Evolutionary conservation across 768 basidiomycete genomes (phyloP), one percentile per base, ranked within the genome.

Genomic region (Auricularia sp.): DNA sequence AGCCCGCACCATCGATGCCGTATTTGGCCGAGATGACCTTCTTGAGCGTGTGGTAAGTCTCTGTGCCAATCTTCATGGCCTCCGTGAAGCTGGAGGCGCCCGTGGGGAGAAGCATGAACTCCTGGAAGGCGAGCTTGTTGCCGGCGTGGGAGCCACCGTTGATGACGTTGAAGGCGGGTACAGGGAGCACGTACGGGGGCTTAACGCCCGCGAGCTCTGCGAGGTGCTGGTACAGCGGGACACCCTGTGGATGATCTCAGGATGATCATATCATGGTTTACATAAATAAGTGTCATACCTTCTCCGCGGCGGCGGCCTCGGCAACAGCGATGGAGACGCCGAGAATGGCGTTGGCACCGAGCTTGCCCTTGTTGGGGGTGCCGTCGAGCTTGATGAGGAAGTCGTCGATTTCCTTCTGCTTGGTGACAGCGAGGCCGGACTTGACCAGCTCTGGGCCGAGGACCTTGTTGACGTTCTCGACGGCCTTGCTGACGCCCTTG

Each of bases 131-230:
- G 68, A 99, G 90, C 79, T 96, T 95, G 85, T 99, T 99, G 62
- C 97, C 97, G 66, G 97, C 97, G 76, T 99, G 97, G 68, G 96
- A 98, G 69, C 97, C 97, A 77, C 97, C 97, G 79, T 99, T 99
- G 83, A 99, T 99, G 72, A 99, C 97, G 77, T 99, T 99, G 85
- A 99, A 94, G 66, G 92, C 87, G 61, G 97, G 97, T 74, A 79
- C 80, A 67, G 97, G 97, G 72, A 98, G 88, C 67, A 93, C 83
- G 77, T 88, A 98, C 56, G 97, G 96, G 63, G 92, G 82, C 79
- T 95, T 93, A 78, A 96, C 85, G 70, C 96, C 96, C 65, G 97
- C 92, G 70, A 99, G 88, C 68, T 93, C 90, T 59, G 95, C 97
- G 70, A 98, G 85, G 83, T 98, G 94, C 75, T 91, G 86, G 84